phyloP scores from a whole-genome alignment of 768 basidiomycete genomes.

The Naganishia randhawae region DNA sequence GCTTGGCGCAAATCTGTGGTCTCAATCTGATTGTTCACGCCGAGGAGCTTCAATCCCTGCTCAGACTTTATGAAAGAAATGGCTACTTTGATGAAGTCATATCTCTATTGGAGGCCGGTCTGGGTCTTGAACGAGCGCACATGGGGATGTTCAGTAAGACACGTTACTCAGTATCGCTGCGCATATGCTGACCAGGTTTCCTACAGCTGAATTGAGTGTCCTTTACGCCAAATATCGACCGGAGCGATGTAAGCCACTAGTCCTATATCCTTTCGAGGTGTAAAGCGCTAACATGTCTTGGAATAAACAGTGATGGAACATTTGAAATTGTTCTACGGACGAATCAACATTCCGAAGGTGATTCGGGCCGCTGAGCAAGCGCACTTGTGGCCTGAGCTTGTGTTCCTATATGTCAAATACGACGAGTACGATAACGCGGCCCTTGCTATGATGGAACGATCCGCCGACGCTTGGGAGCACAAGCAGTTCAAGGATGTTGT shows the following conservation, averaged over 20 bases:
- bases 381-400: conserved; percentile 96
- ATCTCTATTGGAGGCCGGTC: conserved; percentile 81
- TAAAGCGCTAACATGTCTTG: conserved; percentile 25
- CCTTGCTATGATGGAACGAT: conserved; percentile 96
- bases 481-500: conserved; percentile 99
- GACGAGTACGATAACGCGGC: conserved; percentile 98
- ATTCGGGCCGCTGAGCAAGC: conserved; percentile 94
- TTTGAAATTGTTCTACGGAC: conserved; percentile 78
- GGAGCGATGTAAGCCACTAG: conserved; percentile 68
- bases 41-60: conserved; percentile 55
- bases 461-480: conserved; percentile 98
- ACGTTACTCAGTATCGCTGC: background rate
- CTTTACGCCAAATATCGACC: conserved; percentile 93
- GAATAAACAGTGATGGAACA: conserved; percentile 83
- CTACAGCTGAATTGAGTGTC: conserved; percentile 84
- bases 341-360: conserved; percentile 99
- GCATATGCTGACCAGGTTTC: conserved; percentile 30
- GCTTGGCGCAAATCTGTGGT: conserved; percentile 97
- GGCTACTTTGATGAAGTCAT: conserved; percentile 95
- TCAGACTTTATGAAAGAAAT: conserved; percentile 80
- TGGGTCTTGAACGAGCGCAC: conserved; percentile 90
- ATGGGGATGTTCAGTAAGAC: conserved; percentile 51
- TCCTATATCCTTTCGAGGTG: too few species aligned
- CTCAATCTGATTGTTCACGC: conserved; percentile 76
- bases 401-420: conserved; percentile 98